Conservation (phyloP, 192 early-diverging fungal genomes). For the Pilaira anomala region DNA sequence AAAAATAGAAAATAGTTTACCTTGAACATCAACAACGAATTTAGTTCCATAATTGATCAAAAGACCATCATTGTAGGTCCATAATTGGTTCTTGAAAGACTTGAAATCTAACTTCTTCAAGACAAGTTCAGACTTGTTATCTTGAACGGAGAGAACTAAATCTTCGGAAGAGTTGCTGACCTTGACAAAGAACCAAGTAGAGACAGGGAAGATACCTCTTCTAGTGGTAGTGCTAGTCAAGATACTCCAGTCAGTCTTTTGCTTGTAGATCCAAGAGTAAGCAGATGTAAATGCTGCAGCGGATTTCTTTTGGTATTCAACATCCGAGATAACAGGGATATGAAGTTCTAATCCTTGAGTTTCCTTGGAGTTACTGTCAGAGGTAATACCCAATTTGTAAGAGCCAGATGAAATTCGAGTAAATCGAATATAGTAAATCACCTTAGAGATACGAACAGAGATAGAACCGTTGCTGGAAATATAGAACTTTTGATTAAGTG, state of each 20-base stretch:
- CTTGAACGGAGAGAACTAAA: conserved; percentile 17
- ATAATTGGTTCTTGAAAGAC: conserved; percentile 22
- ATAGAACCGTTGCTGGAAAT: conserved; percentile 19
- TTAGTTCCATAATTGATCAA: conserved; percentile 28
- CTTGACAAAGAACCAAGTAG: conserved; percentile 32
- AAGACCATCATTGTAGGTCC: conserved; percentile 23
- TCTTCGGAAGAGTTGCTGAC: conserved; percentile 6
- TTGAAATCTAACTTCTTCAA: conserved; percentile 16
- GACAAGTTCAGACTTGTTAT: conserved; percentile 18
- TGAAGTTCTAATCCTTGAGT: conserved; percentile 10
- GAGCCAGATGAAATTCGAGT: neutral
- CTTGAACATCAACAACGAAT: conserved; percentile 18
- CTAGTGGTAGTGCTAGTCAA: conserved; percentile 19
- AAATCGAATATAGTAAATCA: conserved; percentile 23
- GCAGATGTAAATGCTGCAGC: conserved; percentile 1
- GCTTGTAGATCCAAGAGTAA: neutral
- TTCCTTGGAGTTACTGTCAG: conserved; percentile 2
- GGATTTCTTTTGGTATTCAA: neutral
- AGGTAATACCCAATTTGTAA: conserved; percentile 5
- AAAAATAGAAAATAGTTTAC: neutral
- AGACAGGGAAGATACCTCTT: conserved; percentile 19
- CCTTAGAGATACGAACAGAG: conserved; percentile 9
- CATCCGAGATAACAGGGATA: conserved; percentile 15
- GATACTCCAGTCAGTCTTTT: conserved; percentile 1
- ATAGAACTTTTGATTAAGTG: conserved; percentile 13